Conservation (phyloP, 192 early-diverging fungal species). For the Coemansia asiatica region DNA sequence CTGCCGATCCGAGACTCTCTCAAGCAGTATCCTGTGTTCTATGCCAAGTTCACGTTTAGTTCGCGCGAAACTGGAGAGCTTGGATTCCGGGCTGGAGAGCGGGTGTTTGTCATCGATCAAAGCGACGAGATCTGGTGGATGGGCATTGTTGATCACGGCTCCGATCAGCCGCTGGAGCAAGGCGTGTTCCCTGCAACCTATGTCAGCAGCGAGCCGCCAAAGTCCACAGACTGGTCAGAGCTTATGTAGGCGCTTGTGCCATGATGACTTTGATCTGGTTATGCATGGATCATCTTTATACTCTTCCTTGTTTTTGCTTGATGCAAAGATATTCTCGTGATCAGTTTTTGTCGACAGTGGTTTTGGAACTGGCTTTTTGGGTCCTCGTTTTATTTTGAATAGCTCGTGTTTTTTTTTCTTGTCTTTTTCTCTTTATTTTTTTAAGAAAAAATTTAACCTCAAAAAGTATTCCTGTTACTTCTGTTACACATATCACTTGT, state of each 20-base stretch:
- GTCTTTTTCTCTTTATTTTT: background rate
- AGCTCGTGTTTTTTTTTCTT: background rate
- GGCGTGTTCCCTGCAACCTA: constrained; percentile 82
- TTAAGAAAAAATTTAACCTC: background rate
- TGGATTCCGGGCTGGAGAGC: constrained; percentile 66
- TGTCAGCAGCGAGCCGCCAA: constrained; percentile 57
- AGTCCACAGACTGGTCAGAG: constrained; percentile 49
- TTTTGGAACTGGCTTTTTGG: background rate
- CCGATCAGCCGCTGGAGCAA: constrained; percentile 60
- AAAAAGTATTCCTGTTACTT: too few relatives aligned
- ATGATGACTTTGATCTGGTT: background rate
- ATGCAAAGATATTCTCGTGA: too few relatives aligned
- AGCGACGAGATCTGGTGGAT: constrained; percentile 85
- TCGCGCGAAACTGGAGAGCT: constrained; percentile 76
- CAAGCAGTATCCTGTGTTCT: constrained; percentile 60
- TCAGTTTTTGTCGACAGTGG: background rate
- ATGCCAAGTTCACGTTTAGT: constrained; percentile 72
- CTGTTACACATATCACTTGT: background rate
- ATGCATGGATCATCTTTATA: too few relatives aligned
- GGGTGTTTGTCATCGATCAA: constrained; percentile 72
- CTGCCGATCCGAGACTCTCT: constrained; percentile 57
- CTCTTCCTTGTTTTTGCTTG: too few relatives aligned
- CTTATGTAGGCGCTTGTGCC: constrained; percentile 30
- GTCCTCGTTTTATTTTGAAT: background rate
- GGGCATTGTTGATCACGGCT: constrained; percentile 66